These are phyloP conservation scores for Proliferodiscus dingleyae DNA, from an alignment of 2,329 filamentous ascomycete genomes.

Conservation along the genomic window DNA sequence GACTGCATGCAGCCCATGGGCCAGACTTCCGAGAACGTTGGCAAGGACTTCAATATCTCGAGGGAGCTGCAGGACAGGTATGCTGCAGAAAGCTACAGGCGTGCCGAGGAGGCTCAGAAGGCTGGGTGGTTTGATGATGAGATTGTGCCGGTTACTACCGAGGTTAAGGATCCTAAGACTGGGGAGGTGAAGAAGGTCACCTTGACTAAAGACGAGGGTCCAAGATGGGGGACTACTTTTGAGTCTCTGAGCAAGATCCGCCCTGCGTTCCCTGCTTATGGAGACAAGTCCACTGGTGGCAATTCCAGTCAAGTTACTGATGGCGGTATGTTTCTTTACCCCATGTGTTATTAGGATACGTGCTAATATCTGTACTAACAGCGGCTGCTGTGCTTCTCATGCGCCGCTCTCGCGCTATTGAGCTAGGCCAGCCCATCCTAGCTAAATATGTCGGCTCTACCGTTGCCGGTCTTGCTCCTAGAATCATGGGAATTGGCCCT, in stretches of 20 bases:
- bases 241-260: constrained; percentile 81
- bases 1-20: constrained; percentile 97
- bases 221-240: constrained; percentile 81
- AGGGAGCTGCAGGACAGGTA: constrained; percentile 79
- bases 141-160: constrained; percentile 81
- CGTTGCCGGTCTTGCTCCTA: constrained; percentile 80
- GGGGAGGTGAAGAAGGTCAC: constrained; percentile 72
- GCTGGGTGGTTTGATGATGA: constrained; percentile 89
- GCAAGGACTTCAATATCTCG: constrained; percentile 78
- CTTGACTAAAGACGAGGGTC: constrained; percentile 82
- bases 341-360: neutral
- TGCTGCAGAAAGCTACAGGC: constrained; percentile 79
- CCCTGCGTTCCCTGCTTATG: constrained; percentile 79
- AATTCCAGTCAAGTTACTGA: constrained; percentile 96
- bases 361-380: constrained; percentile 31
- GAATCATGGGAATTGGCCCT: constrained; percentile 95
- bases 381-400: constrained; percentile 86
- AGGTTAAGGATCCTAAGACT: constrained; percentile 76
- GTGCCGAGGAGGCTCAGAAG: constrained; percentile 87
- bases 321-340: constrained; percentile 48
- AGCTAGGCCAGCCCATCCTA: constrained; percentile 84
- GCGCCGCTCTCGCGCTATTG: constrained; percentile 85
- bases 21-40: constrained; percentile 95
- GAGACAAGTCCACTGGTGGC: constrained; percentile 79
- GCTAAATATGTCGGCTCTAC: constrained; percentile 94